Evolutionary conservation across 768 basidiomycete genomes (phyloP), one percentile per base, ranked within the genome.

Genomic region (Termitomyces heimii): DNA sequence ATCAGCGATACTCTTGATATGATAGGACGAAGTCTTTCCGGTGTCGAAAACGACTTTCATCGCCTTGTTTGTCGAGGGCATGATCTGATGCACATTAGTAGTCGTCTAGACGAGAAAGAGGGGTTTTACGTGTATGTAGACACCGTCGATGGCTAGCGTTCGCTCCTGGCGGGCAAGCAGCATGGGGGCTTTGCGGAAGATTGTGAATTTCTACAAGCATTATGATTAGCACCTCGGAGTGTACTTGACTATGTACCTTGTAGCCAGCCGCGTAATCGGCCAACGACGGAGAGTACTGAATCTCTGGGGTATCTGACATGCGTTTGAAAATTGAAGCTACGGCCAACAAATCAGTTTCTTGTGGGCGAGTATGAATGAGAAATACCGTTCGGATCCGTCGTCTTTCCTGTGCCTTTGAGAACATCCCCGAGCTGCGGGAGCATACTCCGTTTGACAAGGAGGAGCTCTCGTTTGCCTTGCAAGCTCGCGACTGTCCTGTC

Each of bases 401-500:
- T 90, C 66, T 82, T 77, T 31, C 79, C 83, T 24, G 82, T 75
- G 42, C 83, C 82, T 57, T 83, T 85, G 59, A 84, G 79, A 28
- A 85, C 81, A 56, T 88, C 80, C 16, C 86, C 88, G 66, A 92
- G 79, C 47, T 82, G 78, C 12, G 83, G 83, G 2, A 96, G 75
- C 81, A 86, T 88, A 56, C 81, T 85, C 64, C 84, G 77, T 71
- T 88, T 89, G 55, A 94, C 85, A 13, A 98, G 77, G 12, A 88
- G 80, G 18, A 98, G 77, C 63, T 95, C 90, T 13, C 84, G 79
- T 65, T 89, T 90, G 5, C 93, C 94, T 68, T 92, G 89, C 65
- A 98, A 73, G 73, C 92, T 94, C 35, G 92, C 93, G n/a, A 98
- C 96, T 0, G 97, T 98, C 20, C 95, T 82, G 69, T 98, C 97